Base-by-base conservation (phyloP, 2,329 filamentous ascomycete species). In the Pestalotiopsis sp. region DNA sequence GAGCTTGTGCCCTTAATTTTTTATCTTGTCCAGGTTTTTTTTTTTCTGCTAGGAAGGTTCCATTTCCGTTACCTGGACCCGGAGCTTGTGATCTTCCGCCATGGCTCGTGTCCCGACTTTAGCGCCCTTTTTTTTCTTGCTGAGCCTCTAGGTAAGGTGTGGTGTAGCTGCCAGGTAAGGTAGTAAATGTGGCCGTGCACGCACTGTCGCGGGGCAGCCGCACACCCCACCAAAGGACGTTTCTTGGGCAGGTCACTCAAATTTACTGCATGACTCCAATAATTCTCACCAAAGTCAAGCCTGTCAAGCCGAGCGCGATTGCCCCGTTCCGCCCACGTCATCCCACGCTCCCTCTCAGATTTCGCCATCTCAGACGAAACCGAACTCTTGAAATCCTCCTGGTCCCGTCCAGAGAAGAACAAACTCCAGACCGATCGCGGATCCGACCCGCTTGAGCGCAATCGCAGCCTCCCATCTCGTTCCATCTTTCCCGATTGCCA, bases 401-500 rank as follows among this genome's bases (percentile, higher is more conserved):
- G 57, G 23, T 59, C 57, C 57, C 57, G 57, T 59, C 57, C 23
- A 59, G 23, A 60, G 38, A 63, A 65, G 62, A 65, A 20, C 38
- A n/a, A 52, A 31, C 49, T n/a, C 38, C 49, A 11, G 45, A 57
- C 23, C 20, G 38, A 41, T 20, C 56, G 31, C 56, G 36, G 36
- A 60, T 25, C 56, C 65, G 31, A 49, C 45, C 56, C 31, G 65
- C 52, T 58, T 27, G 39, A 67, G 66, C 66, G 66, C 66, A 67
- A 25, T 56, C 64, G 56, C 52, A 39, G 36, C 49, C 62, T 17
- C 31, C 27, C 27, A 31, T 9, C 49, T 20, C 12, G 17, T 39
- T 41, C 56, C 56, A 52, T 52, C 45, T 52, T 52, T n/a, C 27
- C 36, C 75, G 72, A 70, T 66, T 67, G 67, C 71, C 65, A 66